Base-by-base conservation (phyloP, 176 grass and related monocot genomes). In the Typha latifolia region DNA sequence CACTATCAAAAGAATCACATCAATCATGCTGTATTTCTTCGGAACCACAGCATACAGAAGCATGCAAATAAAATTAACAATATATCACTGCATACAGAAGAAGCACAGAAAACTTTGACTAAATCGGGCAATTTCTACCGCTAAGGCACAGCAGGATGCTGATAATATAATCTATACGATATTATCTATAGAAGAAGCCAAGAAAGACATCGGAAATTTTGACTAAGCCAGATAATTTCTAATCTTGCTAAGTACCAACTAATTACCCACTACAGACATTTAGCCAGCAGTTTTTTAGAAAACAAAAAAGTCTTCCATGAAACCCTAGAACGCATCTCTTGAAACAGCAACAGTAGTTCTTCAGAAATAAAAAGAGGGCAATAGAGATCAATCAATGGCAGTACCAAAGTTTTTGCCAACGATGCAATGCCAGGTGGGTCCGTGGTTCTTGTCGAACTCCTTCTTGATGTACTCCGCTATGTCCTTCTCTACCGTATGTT, bases 391-490 rank as follows among this genome's bases (percentile, higher is more conserved):
- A 43, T 43, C 37, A 43, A 43, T 43, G 37, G 31, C 9, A 78
- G 51, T 90, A 99, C 94, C 94, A 51, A 99, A 99, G 86, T 99
- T 92, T 55, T 87, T 86, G 61, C 94, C 94, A n/a, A 93, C 94
- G 59, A 99, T 99, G 83, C 94, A 99, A 82, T 99, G 94, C 94
- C 94, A 99, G 27, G 89, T 93, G 12, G 86, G 86, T 15, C 89
- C 94, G 70, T 99, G 84, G 67, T 86, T 89, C 70, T 84, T 86
- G 79, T 99, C 94, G 80, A 99, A 99, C 81, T 99, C 94, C 89
- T 99, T 99, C 74, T 99, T 99, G 70, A 99, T 99, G 84, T 93
- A 93, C 79, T 99, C 94, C 11, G 94, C 94, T 67, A 99, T 85
- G 68, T 93, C 94, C 86, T 99, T 99, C 83, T 93, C 94, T 83